These are phyloP conservation scores for Aschersonia sp. DNA, from an alignment of 2,329 filamentous ascomycete genomes.

Conservation along the genomic window DNA sequence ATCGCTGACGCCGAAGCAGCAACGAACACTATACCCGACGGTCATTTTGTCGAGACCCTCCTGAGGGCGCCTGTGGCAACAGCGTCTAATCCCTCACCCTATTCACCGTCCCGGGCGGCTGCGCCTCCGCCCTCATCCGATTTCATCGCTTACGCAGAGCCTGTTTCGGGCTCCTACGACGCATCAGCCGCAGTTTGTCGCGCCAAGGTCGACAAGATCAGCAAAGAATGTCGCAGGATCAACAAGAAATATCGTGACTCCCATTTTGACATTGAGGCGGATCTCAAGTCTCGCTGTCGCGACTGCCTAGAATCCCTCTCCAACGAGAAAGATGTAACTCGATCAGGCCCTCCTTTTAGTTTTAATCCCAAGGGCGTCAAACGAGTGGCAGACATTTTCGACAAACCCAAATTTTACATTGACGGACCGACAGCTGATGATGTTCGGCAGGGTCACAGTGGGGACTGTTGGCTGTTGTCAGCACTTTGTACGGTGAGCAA, in stretches of 20 bases:
- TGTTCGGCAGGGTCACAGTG: slow-evolving; percentile 59
- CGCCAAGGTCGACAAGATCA: slow-evolving; percentile 47
- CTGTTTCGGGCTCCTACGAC: slow-evolving; percentile 52
- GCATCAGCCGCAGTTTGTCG: slow-evolving; percentile 56
- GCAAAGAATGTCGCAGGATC: slow-evolving; percentile 53
- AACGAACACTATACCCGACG: slow-evolving; percentile 55
- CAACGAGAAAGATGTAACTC: slow-evolving; percentile 14
- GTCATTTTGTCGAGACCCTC: slow-evolving; percentile 46
- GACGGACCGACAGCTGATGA: slow-evolving; percentile 66
- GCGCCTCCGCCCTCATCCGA: slow-evolving; percentile 10
- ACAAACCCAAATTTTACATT: slow-evolving; percentile 61
- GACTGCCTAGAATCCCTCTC: slow-evolving; percentile 34
- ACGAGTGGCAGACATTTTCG: slow-evolving; percentile 62
- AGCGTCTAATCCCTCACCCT: neutral
- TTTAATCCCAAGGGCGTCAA: slow-evolving; percentile 44
- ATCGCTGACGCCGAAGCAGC: slow-evolving; percentile 22
- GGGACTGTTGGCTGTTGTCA: slow-evolving; percentile 80
- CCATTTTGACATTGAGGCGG: slow-evolving; percentile 75
- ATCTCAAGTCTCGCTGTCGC: slow-evolving; percentile 45
- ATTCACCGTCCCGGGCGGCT: slow-evolving; percentile 25
- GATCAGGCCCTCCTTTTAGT: slow-evolving; percentile 10
- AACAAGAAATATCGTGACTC: slow-evolving; percentile 80
- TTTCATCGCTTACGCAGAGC: slow-evolving; percentile 17
- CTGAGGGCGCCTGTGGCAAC: slow-evolving; percentile 13
- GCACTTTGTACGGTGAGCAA: slow-evolving; percentile 66